Percentiles rank a stretch among this genome's conserved stretches.
Evolutionary conservation across 2,329 filamentous ascomycete genomes (phyloP).

Genomic region (Alternaria sp.): DNA sequence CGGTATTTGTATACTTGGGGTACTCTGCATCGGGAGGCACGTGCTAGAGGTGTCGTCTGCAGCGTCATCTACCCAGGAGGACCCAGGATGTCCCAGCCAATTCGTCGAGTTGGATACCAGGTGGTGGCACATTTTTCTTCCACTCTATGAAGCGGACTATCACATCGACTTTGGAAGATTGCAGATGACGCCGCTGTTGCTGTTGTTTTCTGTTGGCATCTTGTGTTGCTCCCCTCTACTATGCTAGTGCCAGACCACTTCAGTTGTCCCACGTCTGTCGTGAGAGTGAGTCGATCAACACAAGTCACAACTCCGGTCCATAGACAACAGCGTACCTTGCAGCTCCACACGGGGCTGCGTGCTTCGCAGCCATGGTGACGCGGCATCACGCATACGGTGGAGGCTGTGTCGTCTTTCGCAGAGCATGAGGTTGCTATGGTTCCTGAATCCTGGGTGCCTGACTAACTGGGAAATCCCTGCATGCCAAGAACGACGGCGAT

Average conservation of each 20-base stretch:
- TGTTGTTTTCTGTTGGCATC: not conserved
- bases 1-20: not conserved
- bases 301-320: not conserved
- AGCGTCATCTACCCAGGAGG: not conserved
- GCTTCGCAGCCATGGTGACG: not conserved
- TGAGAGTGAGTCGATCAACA: not conserved
- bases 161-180: not conserved
- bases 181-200: not conserved
- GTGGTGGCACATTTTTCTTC: not conserved
- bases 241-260: not conserved
- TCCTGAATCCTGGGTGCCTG: constrained; percentile 14
- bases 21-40: constrained; percentile 11
- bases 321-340: not conserved
- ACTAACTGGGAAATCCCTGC: constrained; percentile 15
- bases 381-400: constrained; percentile 1
- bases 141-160: not conserved
- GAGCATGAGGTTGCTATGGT: constrained; percentile 11
- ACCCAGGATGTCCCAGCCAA: constrained; percentile 3
- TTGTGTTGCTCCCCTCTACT: not conserved
- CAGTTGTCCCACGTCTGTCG: not conserved
- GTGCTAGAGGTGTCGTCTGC: not conserved
- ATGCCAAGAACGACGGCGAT: constrained; percentile 14
- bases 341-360: not conserved
- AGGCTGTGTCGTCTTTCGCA: constrained; percentile 5
- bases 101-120: not conserved